A percentile compares a stretch with the other conserved stretches of the same genome.
These are phyloP conservation scores for Tetrapisispora taiwanensis DNA, from an alignment of 805 yeast genomes.

Conservation along the genomic window DNA sequence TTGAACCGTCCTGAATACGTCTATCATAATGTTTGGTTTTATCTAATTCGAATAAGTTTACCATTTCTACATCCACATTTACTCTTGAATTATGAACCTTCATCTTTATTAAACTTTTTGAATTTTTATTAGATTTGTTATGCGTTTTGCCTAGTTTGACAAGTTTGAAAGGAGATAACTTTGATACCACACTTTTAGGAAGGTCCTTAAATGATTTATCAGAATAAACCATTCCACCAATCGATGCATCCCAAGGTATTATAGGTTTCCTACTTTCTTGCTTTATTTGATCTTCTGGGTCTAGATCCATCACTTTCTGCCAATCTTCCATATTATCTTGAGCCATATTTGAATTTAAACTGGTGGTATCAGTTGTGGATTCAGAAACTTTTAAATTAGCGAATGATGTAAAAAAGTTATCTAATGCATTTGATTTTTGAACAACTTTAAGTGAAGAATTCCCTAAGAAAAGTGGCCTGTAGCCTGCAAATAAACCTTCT, in stretches of 20 bases:
- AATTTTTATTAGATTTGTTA: conserved; percentile 36
- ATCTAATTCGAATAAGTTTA: conserved; percentile 15
- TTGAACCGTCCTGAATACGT: conserved; percentile 1
- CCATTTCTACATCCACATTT: conserved; percentile 23
- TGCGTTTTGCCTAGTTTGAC: conserved; percentile 62
- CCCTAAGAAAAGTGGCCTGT: conserved; percentile 36
- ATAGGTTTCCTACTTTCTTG: conserved; percentile 17
- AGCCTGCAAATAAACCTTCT: conserved; percentile 38
- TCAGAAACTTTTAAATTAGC: conserved; percentile 9
- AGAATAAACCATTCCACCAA: conserved; percentile 29
- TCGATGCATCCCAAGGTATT: conserved; percentile 34
- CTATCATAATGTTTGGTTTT: conserved; percentile 1
- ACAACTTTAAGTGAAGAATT: conserved; percentile 19
- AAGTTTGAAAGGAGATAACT: conserved; percentile 30
- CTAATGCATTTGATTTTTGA: conserved; percentile 6
- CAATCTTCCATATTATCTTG: conserved; percentile 16
- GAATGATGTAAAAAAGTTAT: conserved; percentile 12
- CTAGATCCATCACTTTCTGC: conserved; percentile 8
- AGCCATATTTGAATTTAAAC: conserved; percentile 7
- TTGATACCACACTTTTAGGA: conserved; percentile 30
- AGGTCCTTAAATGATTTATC: conserved; percentile 28
- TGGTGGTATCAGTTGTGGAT: neutral
- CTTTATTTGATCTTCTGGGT: neutral
- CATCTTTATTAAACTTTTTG: conserved; percentile 41
- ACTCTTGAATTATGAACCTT: conserved; percentile 27